phyloP scores from a whole-genome alignment of 495 filamentous ascomycete genomes.

The Hypomontagnella submonticulosa region DNA sequence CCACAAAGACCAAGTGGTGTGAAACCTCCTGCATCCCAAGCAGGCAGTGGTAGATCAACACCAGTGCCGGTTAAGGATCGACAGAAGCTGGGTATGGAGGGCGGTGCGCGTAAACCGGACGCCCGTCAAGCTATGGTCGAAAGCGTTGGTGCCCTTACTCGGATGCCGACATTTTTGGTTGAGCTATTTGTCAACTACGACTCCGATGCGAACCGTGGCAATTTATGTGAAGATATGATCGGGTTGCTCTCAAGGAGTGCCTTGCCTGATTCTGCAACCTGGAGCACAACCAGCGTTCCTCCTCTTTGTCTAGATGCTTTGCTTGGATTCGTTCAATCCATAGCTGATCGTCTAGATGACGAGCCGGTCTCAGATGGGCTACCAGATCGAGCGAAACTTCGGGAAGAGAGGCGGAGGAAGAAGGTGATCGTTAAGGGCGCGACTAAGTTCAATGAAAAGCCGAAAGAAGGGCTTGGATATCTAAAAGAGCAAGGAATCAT shows the following conservation, averaged over 20 bases:
- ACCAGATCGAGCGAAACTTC: constrained; percentile 71
- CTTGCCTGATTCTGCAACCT: constrained; percentile 96
- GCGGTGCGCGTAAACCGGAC: constrained; percentile 89
- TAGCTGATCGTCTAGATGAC: constrained; percentile 86
- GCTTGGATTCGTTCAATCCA: constrained; percentile 88
- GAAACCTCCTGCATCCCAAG: constrained; percentile 81
- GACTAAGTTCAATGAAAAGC: constrained; percentile 93
- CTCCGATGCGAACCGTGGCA: constrained; percentile 90
- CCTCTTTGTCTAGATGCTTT: constrained; percentile 93
- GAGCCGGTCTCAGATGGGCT: constrained; percentile 71
- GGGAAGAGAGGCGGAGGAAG: constrained; percentile 79
- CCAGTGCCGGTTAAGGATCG: constrained; percentile 94
- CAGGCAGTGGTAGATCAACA: constrained; percentile 84
- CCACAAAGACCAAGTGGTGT: constrained; percentile 88
- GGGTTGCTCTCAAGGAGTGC: constrained; percentile 92
- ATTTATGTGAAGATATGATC: constrained; percentile 95
- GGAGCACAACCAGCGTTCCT: constrained; percentile 98
- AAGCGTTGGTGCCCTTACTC: constrained; percentile 87
- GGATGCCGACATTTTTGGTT: constrained; percentile 92
- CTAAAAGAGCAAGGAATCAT: constrained; percentile 87
- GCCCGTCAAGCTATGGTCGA: constrained; percentile 99
- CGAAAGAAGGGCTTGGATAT: constrained; percentile 88
- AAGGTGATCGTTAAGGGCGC: constrained; percentile 88
- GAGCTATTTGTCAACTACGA: constrained; percentile 99
- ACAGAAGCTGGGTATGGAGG: constrained; percentile 92